These are phyloP conservation scores for Fusarium incarnatum DNA, from an alignment of 2,329 filamentous ascomycete species.

Conservation along the genomic window DNA sequence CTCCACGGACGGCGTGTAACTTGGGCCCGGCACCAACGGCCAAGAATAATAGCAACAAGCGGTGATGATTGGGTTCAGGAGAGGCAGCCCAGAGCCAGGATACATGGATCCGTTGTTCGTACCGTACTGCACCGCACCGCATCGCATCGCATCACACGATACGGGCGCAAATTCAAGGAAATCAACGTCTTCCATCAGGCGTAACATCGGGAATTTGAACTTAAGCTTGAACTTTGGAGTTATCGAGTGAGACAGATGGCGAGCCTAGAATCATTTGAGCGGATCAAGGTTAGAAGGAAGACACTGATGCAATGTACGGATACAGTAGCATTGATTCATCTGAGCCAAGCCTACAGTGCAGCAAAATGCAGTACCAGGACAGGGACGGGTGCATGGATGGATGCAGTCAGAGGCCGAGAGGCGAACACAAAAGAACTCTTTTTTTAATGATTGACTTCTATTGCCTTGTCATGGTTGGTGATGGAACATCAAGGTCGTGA, in stretches of 20 bases:
- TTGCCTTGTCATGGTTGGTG: neutral
- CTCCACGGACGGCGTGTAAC: constrained; percentile 5
- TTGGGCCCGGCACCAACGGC: constrained; percentile 8
- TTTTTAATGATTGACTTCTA: neutral
- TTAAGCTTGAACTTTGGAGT: constrained; percentile 12
- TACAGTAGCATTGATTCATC: neutral
- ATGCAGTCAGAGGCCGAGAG: neutral
- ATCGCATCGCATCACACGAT: neutral
- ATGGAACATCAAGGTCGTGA: neutral
- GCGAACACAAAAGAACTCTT: constrained; percentile 1
- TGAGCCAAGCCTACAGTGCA: constrained; percentile 3
- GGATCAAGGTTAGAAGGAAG: constrained; percentile 2
- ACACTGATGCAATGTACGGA: constrained; percentile 20
- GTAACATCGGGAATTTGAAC: constrained; percentile 8
- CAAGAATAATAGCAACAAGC: constrained; percentile 15
- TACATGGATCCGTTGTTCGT: constrained; percentile 7
- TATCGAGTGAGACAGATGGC: constrained; percentile 30
- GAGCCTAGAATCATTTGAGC: constrained; percentile 33
- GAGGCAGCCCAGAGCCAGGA: constrained; percentile 21
- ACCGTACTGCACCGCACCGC: neutral
- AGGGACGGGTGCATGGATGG: constrained; percentile 2
- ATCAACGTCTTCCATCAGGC: constrained; percentile 10
- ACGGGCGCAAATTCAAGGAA: constrained; percentile 24
- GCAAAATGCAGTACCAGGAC: neutral
- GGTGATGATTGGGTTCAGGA: constrained; percentile 16